Percentiles rank a stretch among this genome's conserved stretches.
Evolutionary conservation across 495 filamentous ascomycete species (phyloP).

Genomic region (Apiosordaria backusii): DNA sequence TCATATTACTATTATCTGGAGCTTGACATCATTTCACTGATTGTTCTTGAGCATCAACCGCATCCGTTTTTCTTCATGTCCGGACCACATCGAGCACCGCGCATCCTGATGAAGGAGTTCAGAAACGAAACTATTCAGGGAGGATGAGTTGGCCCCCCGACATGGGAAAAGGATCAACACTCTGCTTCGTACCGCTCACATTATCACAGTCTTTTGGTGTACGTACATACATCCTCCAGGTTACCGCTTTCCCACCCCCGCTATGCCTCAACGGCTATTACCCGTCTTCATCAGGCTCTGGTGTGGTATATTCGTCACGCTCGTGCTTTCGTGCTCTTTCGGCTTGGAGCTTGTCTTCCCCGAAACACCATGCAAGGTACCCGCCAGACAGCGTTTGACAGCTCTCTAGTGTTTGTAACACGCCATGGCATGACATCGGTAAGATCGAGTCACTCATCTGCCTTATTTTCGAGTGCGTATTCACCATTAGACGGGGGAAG

Average conservation of each 20-base stretch:
- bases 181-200: no score
- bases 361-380: slow-evolving; percentile 19
- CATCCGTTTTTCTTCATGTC: no score
- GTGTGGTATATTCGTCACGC: not conserved
- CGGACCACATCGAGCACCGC: not conserved
- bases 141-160: no score
- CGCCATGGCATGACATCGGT: not conserved
- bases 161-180: no score
- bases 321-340: slow-evolving; percentile 12
- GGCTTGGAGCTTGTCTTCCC: slow-evolving; percentile 23
- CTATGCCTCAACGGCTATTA: not conserved
- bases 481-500: no score
- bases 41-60: no score
- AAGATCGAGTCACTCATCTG: not conserved
- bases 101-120: not conserved
- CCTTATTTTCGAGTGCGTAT: no score
- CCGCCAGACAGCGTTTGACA: slow-evolving; percentile 10
- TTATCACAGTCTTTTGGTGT: no score
- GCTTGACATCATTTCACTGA: no score
- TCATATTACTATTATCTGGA: no score
- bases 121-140: not conserved
- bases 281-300: not conserved
- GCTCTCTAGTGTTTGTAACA: not conserved
- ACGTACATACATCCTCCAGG: no score
- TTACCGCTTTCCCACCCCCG: not conserved